Base-by-base conservation (phyloP, 768 basidiomycete species). In the Sarcomyxa edulis region DNA sequence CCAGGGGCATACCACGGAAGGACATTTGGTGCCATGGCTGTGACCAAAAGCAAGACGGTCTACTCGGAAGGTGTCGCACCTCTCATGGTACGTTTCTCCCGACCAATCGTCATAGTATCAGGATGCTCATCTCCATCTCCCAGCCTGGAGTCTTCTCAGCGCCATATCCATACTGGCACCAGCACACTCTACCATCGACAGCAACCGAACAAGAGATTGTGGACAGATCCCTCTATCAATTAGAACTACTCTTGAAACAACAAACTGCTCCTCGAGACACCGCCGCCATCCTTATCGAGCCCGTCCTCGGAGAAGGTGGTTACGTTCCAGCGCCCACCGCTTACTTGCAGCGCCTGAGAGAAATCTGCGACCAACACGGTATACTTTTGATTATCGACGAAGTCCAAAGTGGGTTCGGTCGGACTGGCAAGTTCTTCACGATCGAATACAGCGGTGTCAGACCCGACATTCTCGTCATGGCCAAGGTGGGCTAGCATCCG, bases 121-220 rank as follows among this genome's bases (percentile, higher is more conserved):
- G 49, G 32, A 28, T 30, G 11, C 16, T 33, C 23, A 12, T 42
- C 11, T 38, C 4, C 29, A 16, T 16, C 19, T 37, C 42, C 14
- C 48, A 92, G 90, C 87, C 92, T 2, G 89, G 90, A 4, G 87
- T 84, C 6, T 90, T 81, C 61, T 68, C 76, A 0, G 74, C 79
- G 7, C 78, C 92, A 0, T 98, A 78, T 71, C 95, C 95, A 0
- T 97, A 83, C 69, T 96, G 92, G 90, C 93, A 95, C 57, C 86
- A 91, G 48, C 63, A 78, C 42, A 79, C 78, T 34, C 53, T 83
- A 3, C 61, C 77, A 2, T 68, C 68, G 2, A 60, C 64, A 26
- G 81, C 84, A 0, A 62, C 78, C 7, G 62, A 73, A 37, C 65
- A 71, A 11, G 70, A 74, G 28, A 71, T 91, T 11, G 71, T 82